Percentiles rank a stretch among this genome's conserved stretches.
These are phyloP conservation scores for Peronospora belbahrii DNA, from an alignment of 352 stramenopile genomes.

Conservation along the genomic window DNA sequence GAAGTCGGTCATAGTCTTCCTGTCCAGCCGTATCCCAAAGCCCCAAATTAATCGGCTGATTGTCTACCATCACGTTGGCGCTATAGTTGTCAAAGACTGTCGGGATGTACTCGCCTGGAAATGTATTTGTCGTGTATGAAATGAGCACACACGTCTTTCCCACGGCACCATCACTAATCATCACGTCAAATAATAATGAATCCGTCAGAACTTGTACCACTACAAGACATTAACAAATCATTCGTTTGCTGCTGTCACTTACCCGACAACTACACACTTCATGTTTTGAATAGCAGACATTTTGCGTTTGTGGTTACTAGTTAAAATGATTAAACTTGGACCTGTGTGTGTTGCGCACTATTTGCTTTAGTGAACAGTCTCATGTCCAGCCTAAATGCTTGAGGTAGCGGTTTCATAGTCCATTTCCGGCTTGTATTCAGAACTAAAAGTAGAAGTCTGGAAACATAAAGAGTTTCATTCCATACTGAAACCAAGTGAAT, in stretches of 20 bases:
- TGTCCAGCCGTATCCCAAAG: constrained; percentile 96
- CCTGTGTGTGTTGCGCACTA: constrained; percentile 5
- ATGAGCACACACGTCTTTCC: constrained; percentile 96
- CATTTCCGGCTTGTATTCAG: constrained; percentile 38
- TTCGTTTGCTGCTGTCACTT: constrained; percentile 8
- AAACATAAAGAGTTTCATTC: constrained; percentile 6
- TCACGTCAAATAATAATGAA: constrained; percentile 4
- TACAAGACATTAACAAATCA: not conserved
- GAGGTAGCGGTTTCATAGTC: constrained; percentile 21
- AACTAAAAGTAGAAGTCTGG: constrained; percentile 27
- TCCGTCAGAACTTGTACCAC: constrained; percentile 2
- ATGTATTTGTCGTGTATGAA: constrained; percentile 96
- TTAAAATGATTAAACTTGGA: not conserved
- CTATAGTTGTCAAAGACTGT: constrained; percentile 94
- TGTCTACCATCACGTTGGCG: constrained; percentile 90
- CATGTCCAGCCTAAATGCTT: constrained; percentile 1
- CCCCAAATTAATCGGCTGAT: constrained; percentile 92
- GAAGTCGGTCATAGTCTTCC: constrained; percentile 95
- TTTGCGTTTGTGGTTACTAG: constrained; percentile 1
- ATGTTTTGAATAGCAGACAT: constrained; percentile 90
- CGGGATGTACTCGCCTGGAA: constrained; percentile 94
- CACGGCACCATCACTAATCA: constrained; percentile 88
- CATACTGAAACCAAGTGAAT: constrained; percentile 22
- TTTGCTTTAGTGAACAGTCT: constrained; percentile 19
- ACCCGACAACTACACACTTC: constrained; percentile 90